Evolutionary conservation across 331 rosid genomes (phyloP), one percentile per base, ranked within the genome.

Genomic region (Malus hybrid): DNA sequence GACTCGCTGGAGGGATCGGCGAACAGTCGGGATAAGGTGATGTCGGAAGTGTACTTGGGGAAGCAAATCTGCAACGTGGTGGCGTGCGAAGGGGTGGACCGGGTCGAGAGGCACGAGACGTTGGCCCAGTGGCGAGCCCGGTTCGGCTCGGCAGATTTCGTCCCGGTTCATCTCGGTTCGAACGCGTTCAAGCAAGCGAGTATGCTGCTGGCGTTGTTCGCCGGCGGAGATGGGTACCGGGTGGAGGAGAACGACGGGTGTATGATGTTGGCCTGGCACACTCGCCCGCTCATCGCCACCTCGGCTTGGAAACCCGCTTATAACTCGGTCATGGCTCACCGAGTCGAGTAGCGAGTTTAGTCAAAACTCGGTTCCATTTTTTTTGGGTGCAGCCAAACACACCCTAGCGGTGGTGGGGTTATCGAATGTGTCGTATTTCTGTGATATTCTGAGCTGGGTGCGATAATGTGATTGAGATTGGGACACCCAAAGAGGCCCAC

Each of bases 181-280:
- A 94, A 94, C 77, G 99, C 99, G 22, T 94, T 86, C 36, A 94
- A 90, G 78, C 99, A 94, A 69, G 99, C 99, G 1, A 92, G 99
- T 18, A 87, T 85, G 96, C 80, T 94, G 48, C 36, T 94, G 56
- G 92, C 89, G 1, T 75, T 86, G 5, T 90, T 81, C 33, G 97
- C 90, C 1, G 91, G 93, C 42, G 97, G 99, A 1, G 96, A 92
- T 67, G 99, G 99, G 12, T 94, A 94, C 19, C 80, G 85, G 9
- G 97, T 94, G 62, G 97, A 94, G 42, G 99, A 94, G 78, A 92
- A 85, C 50, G 66, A 74, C 16, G 99, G 99, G 2, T 92, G 87
- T 48, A 72, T 92, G 36, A 87, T 85, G 92, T 74, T 94, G 16
- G 96, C 92, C 4, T 92, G 99, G 99, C 97, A 94, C 65, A 90